These are phyloP conservation scores for Pinus tabuliformis DNA, from an alignment of 75 land plant species.

Conservation along the genomic window DNA sequence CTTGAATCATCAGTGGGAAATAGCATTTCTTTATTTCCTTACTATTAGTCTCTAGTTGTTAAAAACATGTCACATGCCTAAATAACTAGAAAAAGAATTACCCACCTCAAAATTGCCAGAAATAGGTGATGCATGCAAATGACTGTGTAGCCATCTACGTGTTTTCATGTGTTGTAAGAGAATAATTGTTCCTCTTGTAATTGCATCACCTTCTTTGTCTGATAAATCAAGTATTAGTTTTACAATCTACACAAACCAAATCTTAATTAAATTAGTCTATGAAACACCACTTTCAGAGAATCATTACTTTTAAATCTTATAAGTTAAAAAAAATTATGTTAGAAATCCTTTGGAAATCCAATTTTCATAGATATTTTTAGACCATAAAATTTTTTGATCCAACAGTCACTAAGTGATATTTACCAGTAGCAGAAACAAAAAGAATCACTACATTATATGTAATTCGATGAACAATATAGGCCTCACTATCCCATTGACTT, in stretches of 20 bases:
- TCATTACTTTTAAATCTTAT: not conserved
- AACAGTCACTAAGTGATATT: not conserved
- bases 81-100: conserved; percentile 1
- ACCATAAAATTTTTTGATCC: not conserved
- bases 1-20: too few species aligned
- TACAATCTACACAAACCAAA: conserved; percentile 61
- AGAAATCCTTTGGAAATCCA: not conserved
- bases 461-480: not conserved
- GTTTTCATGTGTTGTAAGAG: conserved; percentile 93
- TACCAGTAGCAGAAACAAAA: not conserved
- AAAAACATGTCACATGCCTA: not conserved
- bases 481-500: too few species aligned
- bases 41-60: too few species aligned
- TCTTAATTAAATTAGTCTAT: not conserved
- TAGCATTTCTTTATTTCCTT: too few species aligned
- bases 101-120: conserved; percentile 89
- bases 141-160: conserved; percentile 96
- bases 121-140: conserved; percentile 91
- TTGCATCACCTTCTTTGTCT: conserved; percentile 81
- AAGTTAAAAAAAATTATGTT: not conserved
- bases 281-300: not conserved
- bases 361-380: not conserved
- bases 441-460: not conserved
- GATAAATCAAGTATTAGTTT: conserved; percentile 51
- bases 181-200: conserved; percentile 57